These are phyloP conservation scores for Nothopassalora personata DNA, from an alignment of 2,329 filamentous ascomycete genomes.

Conservation along the genomic window DNA sequence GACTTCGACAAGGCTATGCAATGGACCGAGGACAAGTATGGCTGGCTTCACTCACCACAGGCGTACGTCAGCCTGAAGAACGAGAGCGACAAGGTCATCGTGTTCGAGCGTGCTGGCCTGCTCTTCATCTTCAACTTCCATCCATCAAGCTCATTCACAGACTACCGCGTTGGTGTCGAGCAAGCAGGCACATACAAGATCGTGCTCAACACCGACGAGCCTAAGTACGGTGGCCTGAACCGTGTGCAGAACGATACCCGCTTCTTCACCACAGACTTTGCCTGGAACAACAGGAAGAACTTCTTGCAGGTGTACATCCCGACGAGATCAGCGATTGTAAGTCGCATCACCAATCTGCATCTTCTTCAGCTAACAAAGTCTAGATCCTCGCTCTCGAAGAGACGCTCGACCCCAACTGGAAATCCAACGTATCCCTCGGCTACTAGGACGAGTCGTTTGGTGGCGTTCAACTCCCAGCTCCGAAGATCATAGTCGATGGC, in stretches of 20 bases:
- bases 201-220: conserved; percentile 74
- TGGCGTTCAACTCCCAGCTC: not conserved
- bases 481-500: not conserved
- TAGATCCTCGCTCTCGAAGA: conserved; percentile 30
- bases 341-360: conserved; percentile 24
- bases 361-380: conserved; percentile 4
- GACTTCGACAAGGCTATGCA: conserved; percentile 94
- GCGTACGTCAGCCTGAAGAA: conserved; percentile 93
- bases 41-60: conserved; percentile 80
- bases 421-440: conserved; percentile 25
- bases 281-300: conserved; percentile 86
- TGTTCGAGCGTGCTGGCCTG: conserved; percentile 86
- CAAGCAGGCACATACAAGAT: conserved; percentile 78
- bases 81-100: conserved; percentile 87
- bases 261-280: conserved; percentile 87
- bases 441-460: conserved; percentile 17
- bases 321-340: conserved; percentile 73
- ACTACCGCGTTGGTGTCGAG: conserved; percentile 89
- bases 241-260: conserved; percentile 73
- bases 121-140: conserved; percentile 98
- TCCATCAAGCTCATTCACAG: conserved; percentile 73
- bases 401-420: conserved; percentile 29
- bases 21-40: conserved; percentile 75
- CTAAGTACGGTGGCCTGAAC: conserved; percentile 71
- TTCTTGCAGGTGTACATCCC: conserved; percentile 91